Conservation (phyloP, 2,329 filamentous ascomycete genomes). For the Pseudogymnoascus sp. region DNA sequence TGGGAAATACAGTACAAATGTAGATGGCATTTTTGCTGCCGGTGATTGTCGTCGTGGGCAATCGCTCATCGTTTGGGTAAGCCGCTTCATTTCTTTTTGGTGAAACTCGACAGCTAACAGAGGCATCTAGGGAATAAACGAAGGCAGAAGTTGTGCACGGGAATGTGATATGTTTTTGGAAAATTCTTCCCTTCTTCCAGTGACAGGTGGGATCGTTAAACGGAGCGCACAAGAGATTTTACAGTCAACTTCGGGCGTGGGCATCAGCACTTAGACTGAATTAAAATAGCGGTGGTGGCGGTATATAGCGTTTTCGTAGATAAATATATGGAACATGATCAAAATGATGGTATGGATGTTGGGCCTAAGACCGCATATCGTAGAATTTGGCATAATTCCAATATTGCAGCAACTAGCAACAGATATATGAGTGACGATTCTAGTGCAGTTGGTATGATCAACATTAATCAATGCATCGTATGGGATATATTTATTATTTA, state of each 20-base stretch:
- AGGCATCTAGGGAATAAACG: conserved; percentile 75
- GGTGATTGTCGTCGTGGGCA: conserved; percentile 94
- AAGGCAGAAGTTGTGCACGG: conserved; percentile 85
- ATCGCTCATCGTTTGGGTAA: conserved; percentile 88
- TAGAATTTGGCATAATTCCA: background rate
- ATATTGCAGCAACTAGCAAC: background rate
- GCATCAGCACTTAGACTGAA: background rate
- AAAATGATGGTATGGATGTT: background rate
- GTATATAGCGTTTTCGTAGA: background rate
- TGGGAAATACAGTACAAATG: conserved; percentile 81
- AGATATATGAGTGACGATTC: background rate
- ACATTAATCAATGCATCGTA: too few relatives aligned
- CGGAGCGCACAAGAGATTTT: conserved; percentile 68
- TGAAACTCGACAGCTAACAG: conserved; percentile 30
- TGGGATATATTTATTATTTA: background rate
- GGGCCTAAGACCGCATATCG: background rate
- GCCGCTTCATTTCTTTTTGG: background rate
- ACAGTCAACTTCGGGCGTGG: conserved; percentile 18
- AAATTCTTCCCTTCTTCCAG: conserved; percentile 70
- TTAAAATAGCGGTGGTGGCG: background rate
- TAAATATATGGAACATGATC: background rate
- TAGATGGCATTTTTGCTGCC: conserved; percentile 84
- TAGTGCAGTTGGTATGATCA: background rate
- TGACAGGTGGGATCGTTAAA: conserved; percentile 90
- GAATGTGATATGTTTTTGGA: conserved; percentile 87